phyloP scores from a whole-genome alignment of 2,329 filamentous ascomycete species.

The Beauveria sp. region DNA sequence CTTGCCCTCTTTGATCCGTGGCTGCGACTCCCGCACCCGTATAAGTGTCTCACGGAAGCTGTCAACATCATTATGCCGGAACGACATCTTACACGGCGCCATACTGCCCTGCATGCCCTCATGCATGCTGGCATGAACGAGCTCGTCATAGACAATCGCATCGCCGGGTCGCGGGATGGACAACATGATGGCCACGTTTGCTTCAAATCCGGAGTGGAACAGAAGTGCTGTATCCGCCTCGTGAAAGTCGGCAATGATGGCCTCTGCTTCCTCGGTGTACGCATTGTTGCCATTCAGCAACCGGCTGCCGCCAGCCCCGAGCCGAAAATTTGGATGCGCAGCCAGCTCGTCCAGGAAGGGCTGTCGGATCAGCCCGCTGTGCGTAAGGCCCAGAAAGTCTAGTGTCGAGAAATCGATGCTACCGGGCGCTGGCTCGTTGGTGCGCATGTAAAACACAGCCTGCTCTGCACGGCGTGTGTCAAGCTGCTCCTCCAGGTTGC shows the following conservation, averaged over 20 bases:
- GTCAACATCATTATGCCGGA: slow-evolving; percentile 23
- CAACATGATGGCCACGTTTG: slow-evolving; percentile 1
- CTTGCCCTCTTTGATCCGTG: slow-evolving; percentile 18
- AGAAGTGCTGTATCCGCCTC: slow-evolving; percentile 3
- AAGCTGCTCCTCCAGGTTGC: slow-evolving; percentile 2
- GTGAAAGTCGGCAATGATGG: neutral
- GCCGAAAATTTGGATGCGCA: neutral
- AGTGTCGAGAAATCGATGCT: slow-evolving; percentile 1
- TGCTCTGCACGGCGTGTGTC: neutral
- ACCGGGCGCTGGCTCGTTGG: neutral
- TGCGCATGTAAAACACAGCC: neutral
- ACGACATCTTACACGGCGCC: neutral
- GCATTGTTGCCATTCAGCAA: neutral
- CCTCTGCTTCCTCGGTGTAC: neutral
- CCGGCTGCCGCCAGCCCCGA: neutral
- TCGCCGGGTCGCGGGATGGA: slow-evolving; percentile 1
- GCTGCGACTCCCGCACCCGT: slow-evolving; percentile 21
- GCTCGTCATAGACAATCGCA: slow-evolving; percentile 6
- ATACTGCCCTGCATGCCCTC: slow-evolving; percentile 2
- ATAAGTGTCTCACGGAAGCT: slow-evolving; percentile 28
- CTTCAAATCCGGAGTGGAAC: slow-evolving; percentile 1
- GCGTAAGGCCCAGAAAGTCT: neutral
- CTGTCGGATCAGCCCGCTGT: neutral
- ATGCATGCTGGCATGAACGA: slow-evolving; percentile 2
- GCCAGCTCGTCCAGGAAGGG: slow-evolving; percentile 1